Evolutionary conservation across 2,329 filamentous ascomycete species (phyloP).

Genomic region (Diplodia corticola): DNA sequence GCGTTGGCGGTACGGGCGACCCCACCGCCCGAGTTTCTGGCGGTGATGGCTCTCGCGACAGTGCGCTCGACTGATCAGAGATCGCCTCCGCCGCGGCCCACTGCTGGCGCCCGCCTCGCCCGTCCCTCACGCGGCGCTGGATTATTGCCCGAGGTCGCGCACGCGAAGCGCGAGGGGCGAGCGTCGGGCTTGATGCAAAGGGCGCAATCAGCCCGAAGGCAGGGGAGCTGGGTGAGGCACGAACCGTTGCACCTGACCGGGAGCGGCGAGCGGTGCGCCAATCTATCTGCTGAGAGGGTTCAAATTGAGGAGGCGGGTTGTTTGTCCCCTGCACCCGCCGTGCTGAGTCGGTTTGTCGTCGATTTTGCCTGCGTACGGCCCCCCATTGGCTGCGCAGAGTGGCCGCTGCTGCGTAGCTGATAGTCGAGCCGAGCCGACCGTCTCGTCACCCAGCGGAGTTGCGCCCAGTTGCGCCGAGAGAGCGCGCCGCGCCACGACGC

Average conservation of each 20-base stretch:
- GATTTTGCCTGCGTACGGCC: constrained; percentile 8
- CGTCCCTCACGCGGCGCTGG: constrained; percentile 12
- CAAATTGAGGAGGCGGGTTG: constrained; percentile 8
- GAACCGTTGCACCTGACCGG: constrained; percentile 1
- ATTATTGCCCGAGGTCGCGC: constrained; percentile 8
- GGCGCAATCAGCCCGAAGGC: constrained; percentile 5
- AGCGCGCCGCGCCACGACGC: constrained; percentile 10
- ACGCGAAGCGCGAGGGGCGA: constrained; percentile 8
- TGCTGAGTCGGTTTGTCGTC: constrained; percentile 4
- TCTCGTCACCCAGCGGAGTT: no score
- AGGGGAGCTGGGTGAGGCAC: constrained; percentile 5
- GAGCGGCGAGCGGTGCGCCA: not conserved
- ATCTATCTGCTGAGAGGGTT: constrained; percentile 10
- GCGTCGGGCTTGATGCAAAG: constrained; percentile 15
- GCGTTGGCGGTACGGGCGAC: not conserved
- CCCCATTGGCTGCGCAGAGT: constrained; percentile 6
- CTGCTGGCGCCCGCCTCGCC: not conserved
- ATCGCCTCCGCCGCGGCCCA: constrained; percentile 11
- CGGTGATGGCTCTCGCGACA: not conserved
- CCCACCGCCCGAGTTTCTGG: not conserved
- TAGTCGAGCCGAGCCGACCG: constrained; percentile 22
- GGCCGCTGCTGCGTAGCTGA: constrained; percentile 1
- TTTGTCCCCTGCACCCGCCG: not conserved
- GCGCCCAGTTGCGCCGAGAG: constrained; percentile 9
- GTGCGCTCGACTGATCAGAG: constrained; percentile 8